phyloP scores from a whole-genome alignment of 805 yeast species.

The Saccharomycopsis guyanensis region DNA sequence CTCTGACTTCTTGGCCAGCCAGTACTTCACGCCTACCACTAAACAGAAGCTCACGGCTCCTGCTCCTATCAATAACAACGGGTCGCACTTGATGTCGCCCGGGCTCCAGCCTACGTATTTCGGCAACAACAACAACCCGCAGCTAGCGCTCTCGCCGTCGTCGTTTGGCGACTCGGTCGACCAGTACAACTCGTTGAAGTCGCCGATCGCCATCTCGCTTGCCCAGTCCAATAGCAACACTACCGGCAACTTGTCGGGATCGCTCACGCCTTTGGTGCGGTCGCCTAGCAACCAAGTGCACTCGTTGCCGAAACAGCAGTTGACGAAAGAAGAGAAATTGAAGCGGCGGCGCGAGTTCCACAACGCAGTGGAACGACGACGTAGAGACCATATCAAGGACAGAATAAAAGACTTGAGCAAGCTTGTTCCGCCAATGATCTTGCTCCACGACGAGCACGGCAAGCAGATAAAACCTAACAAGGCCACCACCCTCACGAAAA shows the following conservation, averaged over 20 bases:
- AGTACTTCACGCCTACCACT: slow-evolving; percentile 15
- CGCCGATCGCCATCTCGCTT: slow-evolving; percentile 16
- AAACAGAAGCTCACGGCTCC: background rate
- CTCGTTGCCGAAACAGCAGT: slow-evolving; percentile 25
- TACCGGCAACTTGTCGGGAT: slow-evolving; percentile 1
- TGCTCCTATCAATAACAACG: background rate
- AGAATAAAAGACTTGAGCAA: slow-evolving; percentile 77
- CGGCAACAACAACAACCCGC: slow-evolving; percentile 5
- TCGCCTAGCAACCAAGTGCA: slow-evolving; percentile 12
- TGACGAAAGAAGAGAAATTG: slow-evolving; percentile 60
- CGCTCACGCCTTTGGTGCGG: slow-evolving; percentile 11
- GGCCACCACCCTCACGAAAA: slow-evolving; percentile 63
- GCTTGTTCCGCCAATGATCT: slow-evolving; percentile 69
- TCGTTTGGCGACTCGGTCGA: slow-evolving; percentile 18
- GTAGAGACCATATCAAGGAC: slow-evolving; percentile 86
- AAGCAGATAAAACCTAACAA: slow-evolving; percentile 78
- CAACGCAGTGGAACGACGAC: slow-evolving; percentile 87
- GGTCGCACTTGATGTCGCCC: slow-evolving; percentile 6
- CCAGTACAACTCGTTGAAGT: slow-evolving; percentile 16
- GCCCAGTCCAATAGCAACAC: slow-evolving; percentile 6
- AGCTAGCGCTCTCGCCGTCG: slow-evolving; percentile 15
- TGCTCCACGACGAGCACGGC: slow-evolving; percentile 38
- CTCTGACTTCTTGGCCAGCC: slow-evolving; percentile 12
- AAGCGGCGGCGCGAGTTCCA: slow-evolving; percentile 81
- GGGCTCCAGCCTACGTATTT: slow-evolving; percentile 1